Percentiles rank a stretch among this genome's conserved stretches.
Conservation (phyloP, 192 early-diverging fungal species). For the Mortierella alpina region DNA sequence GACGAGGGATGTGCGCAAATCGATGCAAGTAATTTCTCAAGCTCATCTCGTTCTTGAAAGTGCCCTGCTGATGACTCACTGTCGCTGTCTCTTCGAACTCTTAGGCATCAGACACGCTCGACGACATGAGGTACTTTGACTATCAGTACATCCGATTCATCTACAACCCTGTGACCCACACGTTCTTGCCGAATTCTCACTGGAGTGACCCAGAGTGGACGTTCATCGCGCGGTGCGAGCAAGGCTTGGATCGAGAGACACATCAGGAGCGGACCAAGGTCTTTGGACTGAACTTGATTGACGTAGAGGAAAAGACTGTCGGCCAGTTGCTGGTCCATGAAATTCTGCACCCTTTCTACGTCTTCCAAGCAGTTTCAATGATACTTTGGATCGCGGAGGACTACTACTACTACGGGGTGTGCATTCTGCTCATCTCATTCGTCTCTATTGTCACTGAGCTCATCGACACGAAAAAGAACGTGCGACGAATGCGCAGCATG, state of each 20-base stretch:
- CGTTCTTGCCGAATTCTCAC: conserved; percentile 58
- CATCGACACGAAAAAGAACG: conserved; percentile 82
- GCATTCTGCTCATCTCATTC: conserved; percentile 90
- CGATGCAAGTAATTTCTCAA: not conserved
- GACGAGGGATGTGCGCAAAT: conserved; percentile 6
- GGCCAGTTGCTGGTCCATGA: conserved; percentile 75
- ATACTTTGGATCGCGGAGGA: conserved; percentile 88
- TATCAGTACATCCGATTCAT: conserved; percentile 67
- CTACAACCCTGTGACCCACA: conserved; percentile 58
- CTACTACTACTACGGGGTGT: conserved; percentile 95
- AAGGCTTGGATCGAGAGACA: conserved; percentile 64
- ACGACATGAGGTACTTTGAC: conserved; percentile 60
- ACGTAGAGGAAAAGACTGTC: conserved; percentile 74
- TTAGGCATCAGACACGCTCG: conserved; percentile 47
- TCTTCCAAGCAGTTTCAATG: conserved; percentile 84
- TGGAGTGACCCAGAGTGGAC: conserved; percentile 69
- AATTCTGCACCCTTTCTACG: conserved; percentile 84
- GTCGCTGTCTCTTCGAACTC: not conserved
- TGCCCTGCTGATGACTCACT: not conserved
- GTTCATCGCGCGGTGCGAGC: conserved; percentile 49
- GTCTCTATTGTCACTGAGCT: conserved; percentile 82
- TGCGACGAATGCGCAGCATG: conserved; percentile 83
- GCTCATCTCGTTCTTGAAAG: not conserved
- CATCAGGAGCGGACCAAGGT: conserved; percentile 68
- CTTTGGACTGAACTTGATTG: conserved; percentile 80